These are phyloP conservation scores for Neurospora sp. DNA, from an alignment of 495 filamentous ascomycete species.

Conservation along the genomic window DNA sequence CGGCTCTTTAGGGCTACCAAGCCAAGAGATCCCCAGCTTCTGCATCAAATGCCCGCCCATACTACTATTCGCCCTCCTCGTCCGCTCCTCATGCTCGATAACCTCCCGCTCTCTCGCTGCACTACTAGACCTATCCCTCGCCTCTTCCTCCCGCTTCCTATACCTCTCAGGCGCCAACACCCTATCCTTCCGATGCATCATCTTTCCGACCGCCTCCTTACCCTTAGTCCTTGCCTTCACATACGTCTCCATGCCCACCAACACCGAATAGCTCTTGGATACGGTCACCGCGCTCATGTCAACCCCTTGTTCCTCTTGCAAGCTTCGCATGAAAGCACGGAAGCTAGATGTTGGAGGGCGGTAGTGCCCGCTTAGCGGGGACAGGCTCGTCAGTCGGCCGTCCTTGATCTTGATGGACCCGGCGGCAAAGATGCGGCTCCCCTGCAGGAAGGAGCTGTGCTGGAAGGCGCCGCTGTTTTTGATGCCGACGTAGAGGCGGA, in stretches of 20 bases:
- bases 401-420: conserved; percentile 78
- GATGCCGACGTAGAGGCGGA: conserved; percentile 82
- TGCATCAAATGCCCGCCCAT: conserved; percentile 22
- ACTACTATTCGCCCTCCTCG: conserved; percentile 26
- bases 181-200: conserved; percentile 21
- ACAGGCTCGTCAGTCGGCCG: conserved; percentile 52
- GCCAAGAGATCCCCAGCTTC: conserved; percentile 20
- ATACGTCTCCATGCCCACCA: conserved; percentile 77
- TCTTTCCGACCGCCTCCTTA: conserved; percentile 32
- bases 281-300: conserved; percentile 72
- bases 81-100: conserved; percentile 25
- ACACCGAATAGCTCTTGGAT: conserved; percentile 68
- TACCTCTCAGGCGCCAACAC: conserved; percentile 35
- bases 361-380: conserved; percentile 70
- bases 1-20: not conserved
- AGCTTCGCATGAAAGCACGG: conserved; percentile 60
- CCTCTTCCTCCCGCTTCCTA: conserved; percentile 29
- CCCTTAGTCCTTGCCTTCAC: conserved; percentile 50
- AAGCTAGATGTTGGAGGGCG: conserved; percentile 73
- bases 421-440: conserved; percentile 68
- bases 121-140: conserved; percentile 38
- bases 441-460: conserved; percentile 80
- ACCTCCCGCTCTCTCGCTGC: conserved; percentile 36
- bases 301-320: conserved; percentile 57
- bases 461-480: conserved; percentile 85